Evolutionary conservation across 2,329 filamentous ascomycete genomes (phyloP), one percentile per base, ranked within the genome.

Genomic region (Aspergillus pseudoglaucus): DNA sequence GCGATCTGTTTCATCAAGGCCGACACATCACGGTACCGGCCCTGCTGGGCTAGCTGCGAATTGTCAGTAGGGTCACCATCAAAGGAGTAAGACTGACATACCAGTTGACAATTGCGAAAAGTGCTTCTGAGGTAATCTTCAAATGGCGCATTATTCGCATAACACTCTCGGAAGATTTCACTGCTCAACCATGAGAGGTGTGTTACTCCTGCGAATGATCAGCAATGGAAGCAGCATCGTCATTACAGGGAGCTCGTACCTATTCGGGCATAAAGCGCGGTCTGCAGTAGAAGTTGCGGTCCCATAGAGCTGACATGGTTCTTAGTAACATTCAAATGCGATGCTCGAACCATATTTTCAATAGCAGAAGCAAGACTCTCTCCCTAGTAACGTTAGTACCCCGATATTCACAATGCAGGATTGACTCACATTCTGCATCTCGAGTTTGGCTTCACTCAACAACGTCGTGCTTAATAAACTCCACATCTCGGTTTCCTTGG

Each of bases 401-500:
- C n/a, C 17, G 37, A 12, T n/a, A 45, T 32, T 39, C 12, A 8
- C 17, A 32, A 17, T 12, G 32, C 2, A 8, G 12, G n/a, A 23
- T 22, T 10, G 10, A 60, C 84, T 78, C 69, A 89, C 89, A 59
- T 83, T 85, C 46, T 82, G 78, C 48, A 96, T 76, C 17, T 81
- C 81, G 38, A 94, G 72, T 63, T 90, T 94, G 2, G 90, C 88
- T 67, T 97, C 90, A 57, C 85, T 90, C 46, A 95, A 75, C 12
- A 95, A 73, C 1, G 89, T 87, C 2, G 88, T 90, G 61, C 87
- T 89, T 71, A 91, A 82, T 2, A 96, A 72, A 45, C 83, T 83
- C 81, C 88, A 93, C 81, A 93, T 90, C 47, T 88, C 87, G 1
- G 82, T 81, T 61, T 96, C 90, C 60, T 84, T 90, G 2, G 91